Evolutionary conservation across 1,284 basidiomycete genomes (phyloP), one percentile per base, ranked within the genome.

Genomic region (Apiotrichum sp.): DNA sequence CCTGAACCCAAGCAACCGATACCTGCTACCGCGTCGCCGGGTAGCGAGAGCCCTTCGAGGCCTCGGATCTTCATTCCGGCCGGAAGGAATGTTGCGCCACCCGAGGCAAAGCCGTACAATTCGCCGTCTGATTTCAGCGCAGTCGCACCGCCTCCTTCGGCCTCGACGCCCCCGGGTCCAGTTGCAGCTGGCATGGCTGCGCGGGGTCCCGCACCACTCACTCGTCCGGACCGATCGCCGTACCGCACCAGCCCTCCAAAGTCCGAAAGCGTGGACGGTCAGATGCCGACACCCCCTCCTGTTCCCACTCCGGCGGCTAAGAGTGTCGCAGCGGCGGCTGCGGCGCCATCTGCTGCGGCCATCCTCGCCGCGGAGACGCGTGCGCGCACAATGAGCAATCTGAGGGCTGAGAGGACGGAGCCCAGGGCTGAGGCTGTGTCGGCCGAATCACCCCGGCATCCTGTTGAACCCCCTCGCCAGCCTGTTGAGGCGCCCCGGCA

Each of bases 31-130:
- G n/a, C 47, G 10, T 40, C 47, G n/a, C 32, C 13, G 5, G 35
- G 16, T 33, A 29, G 47, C 29, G 29, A 29, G 32, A 32, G 11
- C 9, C 42, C 50, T 5, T 35, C 49, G 3, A 39, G 50, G 7
- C 50, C 50, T n/a, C 32, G 42, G 4, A 52, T 52, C 29, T 33
- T 38, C 22, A 52, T 52, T 22, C 50, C 50, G 14, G 13, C 9
- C 10, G 46, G 38, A 4, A 34, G 8, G n/a, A 40, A 29, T 22
- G 39, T 32, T 11, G 39, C 39, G n/a, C 52, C 45, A 16, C 45
- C 45, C 8, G 36, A 34, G 7, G 38, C 39, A 3, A 33, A 34
- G 14, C 52, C 52, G 10, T 52, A 52, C 36, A 22, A 9, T 33
- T 32, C 39, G 41, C 47, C 36, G 11, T 10, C 39, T 3, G 10